Evolutionary conservation across 2,329 filamentous ascomycete species (phyloP).

Genomic region (Colletotrichum acutatum): DNA sequence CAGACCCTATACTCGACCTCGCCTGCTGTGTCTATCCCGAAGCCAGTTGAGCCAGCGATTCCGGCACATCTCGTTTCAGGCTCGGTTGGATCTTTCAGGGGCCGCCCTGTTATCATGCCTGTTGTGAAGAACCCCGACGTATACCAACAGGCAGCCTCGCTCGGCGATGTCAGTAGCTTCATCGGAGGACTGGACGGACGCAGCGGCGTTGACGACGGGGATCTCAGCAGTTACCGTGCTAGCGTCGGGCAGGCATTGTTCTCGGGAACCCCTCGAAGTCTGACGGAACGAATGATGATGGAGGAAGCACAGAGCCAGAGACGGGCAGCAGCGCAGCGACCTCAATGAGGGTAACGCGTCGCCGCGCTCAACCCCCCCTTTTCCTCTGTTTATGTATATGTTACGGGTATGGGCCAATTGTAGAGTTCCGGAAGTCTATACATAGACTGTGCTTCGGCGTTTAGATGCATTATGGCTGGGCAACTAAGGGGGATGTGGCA

Average conservation of each 20-base stretch:
- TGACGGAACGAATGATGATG: conserved; percentile 61
- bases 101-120: conserved; percentile 62
- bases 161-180: conserved; percentile 62
- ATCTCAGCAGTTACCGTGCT: conserved; percentile 55
- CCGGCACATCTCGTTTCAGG: conserved; percentile 42
- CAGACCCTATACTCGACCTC: conserved; percentile 54
- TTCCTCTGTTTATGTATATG: conserved; percentile 18
- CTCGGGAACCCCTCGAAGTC: conserved; percentile 56
- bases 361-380: not conserved
- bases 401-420: conserved; percentile 25
- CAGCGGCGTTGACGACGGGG: conserved; percentile 59
- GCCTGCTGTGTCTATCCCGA: conserved; percentile 54
- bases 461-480: conserved; percentile 26
- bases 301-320: conserved; percentile 54
- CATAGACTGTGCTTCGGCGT: conserved; percentile 30
- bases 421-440: conserved; percentile 33
- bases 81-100: conserved; percentile 65
- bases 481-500: conserved; percentile 26
- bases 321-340: conserved; percentile 32
- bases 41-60: conserved; percentile 40
- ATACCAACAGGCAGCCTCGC: conserved; percentile 58
- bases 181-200: conserved; percentile 65
- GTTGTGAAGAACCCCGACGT: conserved; percentile 61
- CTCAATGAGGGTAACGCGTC: conserved; percentile 16
- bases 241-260: conserved; percentile 53